These are phyloP conservation scores for Stylosanthes scabra DNA, from an alignment of 331 rosid genomes.

Conservation along the genomic window DNA sequence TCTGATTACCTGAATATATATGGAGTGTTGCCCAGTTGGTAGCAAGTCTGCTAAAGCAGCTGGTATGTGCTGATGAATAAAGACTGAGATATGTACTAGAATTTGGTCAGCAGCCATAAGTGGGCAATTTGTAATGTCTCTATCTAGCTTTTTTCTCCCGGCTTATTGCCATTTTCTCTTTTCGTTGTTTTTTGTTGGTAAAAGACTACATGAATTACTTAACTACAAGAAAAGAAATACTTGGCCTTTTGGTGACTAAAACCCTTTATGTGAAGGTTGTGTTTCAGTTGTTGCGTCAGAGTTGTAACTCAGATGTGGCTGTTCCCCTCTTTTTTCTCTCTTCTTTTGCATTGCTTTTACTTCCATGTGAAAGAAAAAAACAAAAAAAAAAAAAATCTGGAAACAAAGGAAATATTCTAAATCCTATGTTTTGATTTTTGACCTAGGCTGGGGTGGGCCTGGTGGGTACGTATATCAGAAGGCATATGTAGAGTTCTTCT, in stretches of 20 bases:
- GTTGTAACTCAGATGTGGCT: background rate
- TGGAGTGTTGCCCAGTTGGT: background rate
- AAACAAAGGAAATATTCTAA: slow-evolving; percentile 26
- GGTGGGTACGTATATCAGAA: slow-evolving; percentile 96
- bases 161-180: slow-evolving; percentile 2
- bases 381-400: background rate
- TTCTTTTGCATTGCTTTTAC: background rate
- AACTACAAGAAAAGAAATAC: slow-evolving; percentile 3
- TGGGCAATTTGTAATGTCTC: slow-evolving; percentile 14
- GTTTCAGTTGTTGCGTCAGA: slow-evolving; percentile 3
- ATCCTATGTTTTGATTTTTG: slow-evolving; percentile 34
- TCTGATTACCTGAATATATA: slow-evolving; percentile 18
- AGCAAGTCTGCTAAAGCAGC: background rate
- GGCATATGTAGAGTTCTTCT: slow-evolving; percentile 94
- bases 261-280: slow-evolving; percentile 15
- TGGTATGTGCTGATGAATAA: slow-evolving; percentile 18
- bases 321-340: background rate
- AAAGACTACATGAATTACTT: too few relatives aligned
- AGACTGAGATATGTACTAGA: background rate
- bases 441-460: slow-evolving; percentile 95
- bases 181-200: background rate
- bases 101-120: background rate
- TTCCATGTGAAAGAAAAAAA: background rate
- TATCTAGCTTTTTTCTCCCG: background rate
- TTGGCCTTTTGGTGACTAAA: slow-evolving; percentile 6